These are phyloP conservation scores for Pontederia crassipes DNA, from an alignment of 176 grass and related monocot species.

Conservation along the genomic window DNA sequence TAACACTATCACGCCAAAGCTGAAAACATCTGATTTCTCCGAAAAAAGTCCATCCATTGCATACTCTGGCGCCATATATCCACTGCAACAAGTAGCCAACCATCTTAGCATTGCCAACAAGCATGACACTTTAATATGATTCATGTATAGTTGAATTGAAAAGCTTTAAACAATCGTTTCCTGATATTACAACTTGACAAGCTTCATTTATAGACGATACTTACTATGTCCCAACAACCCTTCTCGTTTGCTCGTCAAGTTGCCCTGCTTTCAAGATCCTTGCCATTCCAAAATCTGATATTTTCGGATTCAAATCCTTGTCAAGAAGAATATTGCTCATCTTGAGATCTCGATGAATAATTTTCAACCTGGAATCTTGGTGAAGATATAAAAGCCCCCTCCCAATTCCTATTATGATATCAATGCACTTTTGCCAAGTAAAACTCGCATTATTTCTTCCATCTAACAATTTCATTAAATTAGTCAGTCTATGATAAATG, in stretches of 20 bases:
- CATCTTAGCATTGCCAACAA: not conserved
- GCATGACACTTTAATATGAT: not conserved
- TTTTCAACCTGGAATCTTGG: slow-evolving; percentile 14
- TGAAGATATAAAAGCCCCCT: slow-evolving; percentile 23
- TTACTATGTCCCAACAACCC: slow-evolving; percentile 21
- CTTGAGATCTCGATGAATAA: slow-evolving; percentile 23
- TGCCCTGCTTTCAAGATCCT: slow-evolving; percentile 10
- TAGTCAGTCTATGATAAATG: no score
- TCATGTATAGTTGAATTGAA: no score
- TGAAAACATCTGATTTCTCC: not conserved
- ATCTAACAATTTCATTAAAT: slow-evolving; percentile 1
- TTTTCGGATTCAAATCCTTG: slow-evolving; percentile 21
- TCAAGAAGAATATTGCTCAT: slow-evolving; percentile 21
- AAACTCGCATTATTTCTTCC: not conserved
- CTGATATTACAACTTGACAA: no score
- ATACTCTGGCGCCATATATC: not conserved
- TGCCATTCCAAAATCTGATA: slow-evolving; percentile 23
- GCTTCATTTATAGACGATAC: no score
- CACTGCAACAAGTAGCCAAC: not conserved
- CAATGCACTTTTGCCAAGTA: slow-evolving; percentile 15
- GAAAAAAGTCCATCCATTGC: not conserved
- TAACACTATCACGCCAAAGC: not conserved
- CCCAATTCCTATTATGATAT: slow-evolving; percentile 17
- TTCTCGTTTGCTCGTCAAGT: slow-evolving; percentile 8
- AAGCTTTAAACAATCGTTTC: no score